Conservation (phyloP, 2,329 filamentous ascomycete species). For the Sporothrix dimorphospora region DNA sequence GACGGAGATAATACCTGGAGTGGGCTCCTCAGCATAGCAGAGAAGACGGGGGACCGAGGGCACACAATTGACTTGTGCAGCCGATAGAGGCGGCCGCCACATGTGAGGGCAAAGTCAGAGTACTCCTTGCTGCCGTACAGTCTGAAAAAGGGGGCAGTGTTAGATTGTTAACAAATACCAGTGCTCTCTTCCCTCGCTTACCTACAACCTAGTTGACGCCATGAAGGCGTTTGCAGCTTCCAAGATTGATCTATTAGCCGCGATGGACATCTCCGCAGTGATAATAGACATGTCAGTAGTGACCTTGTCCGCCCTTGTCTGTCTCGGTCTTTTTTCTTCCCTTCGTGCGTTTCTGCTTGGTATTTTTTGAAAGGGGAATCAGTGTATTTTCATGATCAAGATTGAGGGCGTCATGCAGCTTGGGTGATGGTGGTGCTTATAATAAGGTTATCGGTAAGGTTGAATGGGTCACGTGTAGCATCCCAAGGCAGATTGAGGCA, state of each 20-base stretch:
- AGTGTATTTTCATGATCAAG: not conserved
- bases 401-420: not conserved
- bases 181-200: too few species aligned
- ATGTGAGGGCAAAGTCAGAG: not conserved
- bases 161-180: not conserved
- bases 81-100: not conserved
- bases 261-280: not conserved
- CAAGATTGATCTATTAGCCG: not conserved
- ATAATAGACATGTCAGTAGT: not conserved
- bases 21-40: slow-evolving; percentile 1
- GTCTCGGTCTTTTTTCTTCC: too few species aligned
- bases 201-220: not conserved
- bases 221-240: not conserved
- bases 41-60: not conserved
- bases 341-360: not conserved
- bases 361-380: not conserved
- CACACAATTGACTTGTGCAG: not conserved
- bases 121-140: not conserved
- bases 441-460: not conserved
- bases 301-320: not conserved
- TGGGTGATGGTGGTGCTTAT: not conserved
- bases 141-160: not conserved
- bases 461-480: not conserved
- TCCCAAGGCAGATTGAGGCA: slow-evolving; percentile 10
- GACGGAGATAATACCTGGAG: not conserved